Conservation (phyloP, 164 flowering plant genomes). For the Akebia trifoliata region DNA sequence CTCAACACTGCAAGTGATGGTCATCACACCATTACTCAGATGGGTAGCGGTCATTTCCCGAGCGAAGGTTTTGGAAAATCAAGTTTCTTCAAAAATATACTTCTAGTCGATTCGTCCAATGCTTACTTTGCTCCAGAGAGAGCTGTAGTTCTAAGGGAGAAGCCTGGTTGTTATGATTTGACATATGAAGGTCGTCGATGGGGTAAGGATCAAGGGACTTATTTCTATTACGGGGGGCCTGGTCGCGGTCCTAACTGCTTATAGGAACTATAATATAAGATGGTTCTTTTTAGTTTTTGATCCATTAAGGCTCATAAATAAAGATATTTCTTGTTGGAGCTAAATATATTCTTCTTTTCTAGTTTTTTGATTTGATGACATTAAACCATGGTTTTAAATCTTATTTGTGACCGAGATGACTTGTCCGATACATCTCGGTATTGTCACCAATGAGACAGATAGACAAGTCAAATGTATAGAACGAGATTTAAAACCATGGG, state of each 20-base stretch:
- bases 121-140: neutral
- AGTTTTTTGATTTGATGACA: too few species aligned
- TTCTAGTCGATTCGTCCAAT: neutral
- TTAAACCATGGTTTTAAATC: too few species aligned
- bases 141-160: neutral
- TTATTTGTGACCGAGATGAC: too few species aligned
- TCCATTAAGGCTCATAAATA: too few species aligned
- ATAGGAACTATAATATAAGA: neutral
- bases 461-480: too few species aligned
- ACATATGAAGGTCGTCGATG: neutral
- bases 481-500: too few species aligned
- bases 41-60: conserved; percentile 24
- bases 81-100: neutral
- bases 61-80: conserved; percentile 8
- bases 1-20: neutral
- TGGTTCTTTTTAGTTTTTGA: too few species aligned
- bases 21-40: conserved; percentile 15
- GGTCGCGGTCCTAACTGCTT: neutral
- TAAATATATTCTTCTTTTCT: too few species aligned
- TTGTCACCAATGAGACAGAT: too few species aligned
- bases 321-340: too few species aligned
- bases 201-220: neutral
- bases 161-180: neutral
- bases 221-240: neutral
- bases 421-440: too few species aligned